These are phyloP conservation scores for Clohesyomyces aquaticus DNA, from an alignment of 495 filamentous ascomycete genomes.

Conservation along the genomic window DNA sequence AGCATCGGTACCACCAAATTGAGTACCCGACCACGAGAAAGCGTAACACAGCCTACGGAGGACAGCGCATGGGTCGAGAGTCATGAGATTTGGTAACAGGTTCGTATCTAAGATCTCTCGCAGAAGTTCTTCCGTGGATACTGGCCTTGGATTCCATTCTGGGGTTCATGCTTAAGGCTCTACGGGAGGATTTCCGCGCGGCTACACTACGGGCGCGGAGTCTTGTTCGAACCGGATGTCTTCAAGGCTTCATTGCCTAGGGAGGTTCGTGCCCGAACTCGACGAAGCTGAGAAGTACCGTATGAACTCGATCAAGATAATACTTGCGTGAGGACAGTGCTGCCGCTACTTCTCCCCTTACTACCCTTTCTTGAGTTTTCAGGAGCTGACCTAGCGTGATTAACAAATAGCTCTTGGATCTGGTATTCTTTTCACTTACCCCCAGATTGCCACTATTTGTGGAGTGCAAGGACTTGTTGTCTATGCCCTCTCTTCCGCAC, in stretches of 20 bases:
- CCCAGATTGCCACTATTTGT: slow-evolving; percentile 75
- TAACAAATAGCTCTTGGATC: slow-evolving; percentile 68
- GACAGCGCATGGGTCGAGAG: slow-evolving; percentile 7
- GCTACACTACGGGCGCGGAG: slow-evolving; percentile 87
- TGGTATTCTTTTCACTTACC: slow-evolving; percentile 76
- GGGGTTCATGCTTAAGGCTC: neutral
- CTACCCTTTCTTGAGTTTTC: slow-evolving; percentile 24
- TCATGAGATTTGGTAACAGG: slow-evolving; percentile 28
- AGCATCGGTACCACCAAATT: slow-evolving; percentile 51
- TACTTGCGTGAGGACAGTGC: slow-evolving; percentile 92
- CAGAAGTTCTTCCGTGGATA: slow-evolving; percentile 17
- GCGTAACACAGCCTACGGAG: neutral
- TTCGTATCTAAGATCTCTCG: slow-evolving; percentile 43
- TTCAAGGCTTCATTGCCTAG: neutral
- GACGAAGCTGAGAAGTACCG: slow-evolving; percentile 87
- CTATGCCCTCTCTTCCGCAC: slow-evolving; percentile 68
- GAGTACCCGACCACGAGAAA: slow-evolving; percentile 19
- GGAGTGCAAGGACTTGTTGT: slow-evolving; percentile 74
- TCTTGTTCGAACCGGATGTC: slow-evolving; percentile 39
- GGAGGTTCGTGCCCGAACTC: slow-evolving; percentile 39
- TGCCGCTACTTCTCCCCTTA: slow-evolving; percentile 66
- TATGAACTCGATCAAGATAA: slow-evolving; percentile 94
- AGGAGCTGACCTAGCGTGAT: slow-evolving; percentile 44
- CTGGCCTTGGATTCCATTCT: neutral
- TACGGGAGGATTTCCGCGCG: slow-evolving; percentile 51